Conservation (phyloP, 306 rosid species). For the Begonia masoniana region DNA sequence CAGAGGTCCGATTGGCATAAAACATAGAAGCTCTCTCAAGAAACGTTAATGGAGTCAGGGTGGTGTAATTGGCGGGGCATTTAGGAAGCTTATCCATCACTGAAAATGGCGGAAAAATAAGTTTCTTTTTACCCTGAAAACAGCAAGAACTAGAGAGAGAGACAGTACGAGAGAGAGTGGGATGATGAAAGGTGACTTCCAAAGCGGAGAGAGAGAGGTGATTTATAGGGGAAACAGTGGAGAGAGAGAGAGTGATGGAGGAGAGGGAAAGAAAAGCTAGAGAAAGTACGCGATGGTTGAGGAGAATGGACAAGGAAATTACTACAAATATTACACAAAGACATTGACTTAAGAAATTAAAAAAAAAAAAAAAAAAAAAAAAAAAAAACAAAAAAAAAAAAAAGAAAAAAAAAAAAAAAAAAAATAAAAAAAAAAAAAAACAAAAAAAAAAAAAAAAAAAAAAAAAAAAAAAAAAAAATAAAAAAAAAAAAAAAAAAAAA, state of each 20-base stretch:
- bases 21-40: slow-evolving; percentile 46
- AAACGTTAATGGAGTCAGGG: slow-evolving; percentile 67
- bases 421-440: no score
- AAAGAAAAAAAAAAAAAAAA: no score
- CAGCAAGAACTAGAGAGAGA: background rate
- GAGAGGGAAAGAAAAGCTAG: background rate
- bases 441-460: no score
- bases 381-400: no score
- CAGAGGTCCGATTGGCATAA: slow-evolving; percentile 46
- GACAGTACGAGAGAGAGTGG: background rate
- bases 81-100: slow-evolving; percentile 49
- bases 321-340: background rate
- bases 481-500: no score
- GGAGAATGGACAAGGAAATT: background rate
- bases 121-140: background rate
- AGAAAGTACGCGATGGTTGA: background rate
- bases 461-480: no score
- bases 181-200: background rate
- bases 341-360: no score
- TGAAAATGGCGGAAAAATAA: background rate
- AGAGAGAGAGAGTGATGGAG: background rate
- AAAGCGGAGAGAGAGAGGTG: background rate
- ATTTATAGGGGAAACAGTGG: background rate
- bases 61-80: slow-evolving; percentile 42
- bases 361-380: no score